Evolutionary conservation across 1,284 basidiomycete species (phyloP).

Genomic region (Puccinia hordei): DNA sequence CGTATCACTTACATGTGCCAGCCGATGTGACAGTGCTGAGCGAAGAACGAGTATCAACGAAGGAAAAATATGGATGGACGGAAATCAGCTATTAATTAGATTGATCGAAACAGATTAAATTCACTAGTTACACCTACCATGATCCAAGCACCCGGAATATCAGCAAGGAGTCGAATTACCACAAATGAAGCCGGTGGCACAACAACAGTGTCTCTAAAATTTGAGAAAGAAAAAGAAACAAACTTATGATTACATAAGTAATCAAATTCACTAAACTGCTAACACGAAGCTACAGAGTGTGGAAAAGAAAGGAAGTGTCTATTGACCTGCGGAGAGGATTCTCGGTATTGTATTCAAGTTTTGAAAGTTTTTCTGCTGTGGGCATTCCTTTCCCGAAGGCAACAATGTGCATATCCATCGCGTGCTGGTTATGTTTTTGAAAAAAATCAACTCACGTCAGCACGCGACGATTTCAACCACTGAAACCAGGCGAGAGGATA

Average conservation of each 20-base stretch:
- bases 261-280: not conserved
- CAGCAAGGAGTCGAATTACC: constrained; percentile 33
- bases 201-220: constrained; percentile 46
- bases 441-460: not conserved
- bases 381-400: constrained; percentile 37
- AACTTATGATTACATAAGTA: not conserved
- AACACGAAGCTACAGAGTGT: not conserved
- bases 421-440: constrained; percentile 12
- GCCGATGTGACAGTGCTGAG: constrained; percentile 47
- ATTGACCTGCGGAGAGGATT: constrained; percentile 44
- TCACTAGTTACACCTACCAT: constrained; percentile 14
- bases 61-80: not conserved
- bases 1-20: constrained; percentile 42
- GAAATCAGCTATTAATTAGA: not conserved
- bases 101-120: not conserved
- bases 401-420: constrained; percentile 49
- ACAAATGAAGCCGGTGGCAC: constrained; percentile 31
- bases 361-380: constrained; percentile 18
- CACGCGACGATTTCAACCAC: not conserved
- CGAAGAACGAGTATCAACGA: no score
- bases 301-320: not conserved
- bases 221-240: not conserved
- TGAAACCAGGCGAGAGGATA: not conserved
- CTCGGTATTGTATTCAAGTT: constrained; percentile 41
- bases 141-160: constrained; percentile 50